These are phyloP conservation scores for Fusarium sublunatum DNA, from an alignment of 2,329 filamentous ascomycete species.

Conservation along the genomic window DNA sequence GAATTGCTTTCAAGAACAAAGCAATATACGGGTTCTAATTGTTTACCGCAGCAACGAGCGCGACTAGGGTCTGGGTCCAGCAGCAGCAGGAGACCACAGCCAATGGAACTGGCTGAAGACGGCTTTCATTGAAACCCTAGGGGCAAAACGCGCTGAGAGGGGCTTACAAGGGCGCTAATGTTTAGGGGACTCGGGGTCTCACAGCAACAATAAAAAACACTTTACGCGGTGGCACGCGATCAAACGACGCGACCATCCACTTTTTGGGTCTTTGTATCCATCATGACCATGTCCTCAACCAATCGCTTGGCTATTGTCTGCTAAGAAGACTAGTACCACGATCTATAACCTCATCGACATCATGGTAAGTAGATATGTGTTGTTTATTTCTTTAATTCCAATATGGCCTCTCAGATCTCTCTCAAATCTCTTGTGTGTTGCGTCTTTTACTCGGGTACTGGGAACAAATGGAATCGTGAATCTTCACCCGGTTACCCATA, in stretches of 20 bases:
- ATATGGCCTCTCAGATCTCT: not conserved
- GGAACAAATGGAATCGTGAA: slow-evolving; percentile 19
- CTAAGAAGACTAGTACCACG: slow-evolving; percentile 23
- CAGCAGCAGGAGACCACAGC: slow-evolving; percentile 6
- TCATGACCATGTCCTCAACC: slow-evolving; percentile 28
- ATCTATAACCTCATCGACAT: slow-evolving; percentile 11
- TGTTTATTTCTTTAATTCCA: not conserved
- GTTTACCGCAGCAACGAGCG: slow-evolving; percentile 51
- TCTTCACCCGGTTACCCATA: slow-evolving; percentile 11
- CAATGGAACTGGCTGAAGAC: slow-evolving; percentile 35
- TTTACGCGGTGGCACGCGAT: slow-evolving; percentile 53
- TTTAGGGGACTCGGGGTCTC: slow-evolving; percentile 30
- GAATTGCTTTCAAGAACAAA: slow-evolving; percentile 25
- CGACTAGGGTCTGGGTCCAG: slow-evolving; percentile 22
- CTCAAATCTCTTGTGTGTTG: slow-evolving; percentile 5
- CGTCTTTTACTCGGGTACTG: slow-evolving; percentile 1
- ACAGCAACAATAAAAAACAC: slow-evolving; percentile 45
- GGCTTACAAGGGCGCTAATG: slow-evolving; percentile 26
- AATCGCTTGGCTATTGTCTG: slow-evolving; percentile 26
- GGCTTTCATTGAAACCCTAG: slow-evolving; percentile 40
- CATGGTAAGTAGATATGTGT: slow-evolving; percentile 36
- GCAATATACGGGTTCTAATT: slow-evolving; percentile 34
- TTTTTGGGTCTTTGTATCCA: slow-evolving; percentile 5
- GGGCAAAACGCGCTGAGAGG: slow-evolving; percentile 19
- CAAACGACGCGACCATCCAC: slow-evolving; percentile 36